Conservation (phyloP, 345 rosid genomes). For the Camelina sativa region DNA sequence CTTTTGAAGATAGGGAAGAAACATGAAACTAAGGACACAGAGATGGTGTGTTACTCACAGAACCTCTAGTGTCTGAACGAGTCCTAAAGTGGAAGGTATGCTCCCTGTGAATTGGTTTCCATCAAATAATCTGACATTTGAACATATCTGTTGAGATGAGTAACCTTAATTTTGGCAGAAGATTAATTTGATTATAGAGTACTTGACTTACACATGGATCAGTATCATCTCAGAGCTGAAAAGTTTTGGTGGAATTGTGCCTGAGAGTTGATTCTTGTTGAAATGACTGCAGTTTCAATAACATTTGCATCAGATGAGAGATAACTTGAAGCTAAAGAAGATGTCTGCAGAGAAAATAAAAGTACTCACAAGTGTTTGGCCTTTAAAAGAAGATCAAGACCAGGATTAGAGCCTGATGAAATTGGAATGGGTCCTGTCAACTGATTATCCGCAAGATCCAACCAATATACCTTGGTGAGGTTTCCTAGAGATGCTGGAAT, state of each 20-base stretch:
- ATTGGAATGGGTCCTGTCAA: conserved; percentile 79
- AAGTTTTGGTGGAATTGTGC: conserved; percentile 64
- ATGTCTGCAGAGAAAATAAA: background rate
- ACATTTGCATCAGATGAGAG: conserved; percentile 24
- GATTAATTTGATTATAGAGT: background rate
- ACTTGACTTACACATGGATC: conserved; percentile 80
- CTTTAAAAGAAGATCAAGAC: conserved; percentile 74
- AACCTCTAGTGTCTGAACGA: conserved; percentile 86
- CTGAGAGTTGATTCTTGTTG: conserved; percentile 92
- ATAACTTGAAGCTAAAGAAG: conserved; percentile 2
- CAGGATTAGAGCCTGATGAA: conserved; percentile 59
- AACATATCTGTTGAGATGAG: conserved; percentile 22
- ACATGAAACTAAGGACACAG: background rate
- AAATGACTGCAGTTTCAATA: conserved; percentile 68
- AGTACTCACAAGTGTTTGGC: conserved; percentile 88
- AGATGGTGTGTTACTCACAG: conserved; percentile 67
- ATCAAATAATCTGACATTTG: conserved; percentile 66
- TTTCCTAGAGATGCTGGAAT: conserved; percentile 84
- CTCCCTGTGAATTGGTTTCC: conserved; percentile 70
- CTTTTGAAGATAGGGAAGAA: conserved; percentile 3
- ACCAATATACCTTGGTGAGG: conserved; percentile 79
- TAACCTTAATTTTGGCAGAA: background rate
- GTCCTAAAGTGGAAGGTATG: conserved; percentile 74
- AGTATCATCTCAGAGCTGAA: conserved; percentile 78
- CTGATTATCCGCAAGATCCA: conserved; percentile 90